A percentile compares a stretch with the other conserved stretches of the same genome.
Evolutionary conservation across 345 rosid species (phyloP).

Genomic region (Nephelium lappaceum): DNA sequence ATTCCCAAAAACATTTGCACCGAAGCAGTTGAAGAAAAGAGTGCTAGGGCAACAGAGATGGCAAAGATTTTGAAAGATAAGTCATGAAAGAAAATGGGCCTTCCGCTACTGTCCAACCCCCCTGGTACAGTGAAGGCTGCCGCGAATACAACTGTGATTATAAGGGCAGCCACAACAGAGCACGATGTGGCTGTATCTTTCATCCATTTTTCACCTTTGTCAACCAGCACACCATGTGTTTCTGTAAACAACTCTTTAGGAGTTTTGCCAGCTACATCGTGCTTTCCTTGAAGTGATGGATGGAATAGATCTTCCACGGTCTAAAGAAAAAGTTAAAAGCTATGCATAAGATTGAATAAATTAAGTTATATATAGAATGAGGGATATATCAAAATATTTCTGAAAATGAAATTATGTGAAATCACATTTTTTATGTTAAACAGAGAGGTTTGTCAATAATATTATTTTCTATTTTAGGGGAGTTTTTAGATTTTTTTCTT

Average conservation of each 20-base stretch:
- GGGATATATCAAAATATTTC: too few species aligned
- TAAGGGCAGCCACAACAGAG: neutral
- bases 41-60: slow-evolving; percentile 12
- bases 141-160: neutral
- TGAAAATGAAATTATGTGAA: too few species aligned
- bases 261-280: neutral
- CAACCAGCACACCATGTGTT: neutral
- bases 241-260: slow-evolving; percentile 3
- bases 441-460: too few species aligned
- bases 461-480: too few species aligned
- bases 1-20: slow-evolving; percentile 14
- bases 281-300: slow-evolving; percentile 1
- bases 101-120: neutral
- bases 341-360: too few species aligned
- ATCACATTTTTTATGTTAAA: too few species aligned
- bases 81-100: neutral
- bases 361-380: too few species aligned
- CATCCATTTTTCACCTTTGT: slow-evolving; percentile 1
- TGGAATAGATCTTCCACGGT: neutral
- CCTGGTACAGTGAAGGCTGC: neutral
- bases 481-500: too few species aligned
- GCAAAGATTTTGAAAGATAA: neutral
- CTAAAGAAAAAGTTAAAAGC: neutral
- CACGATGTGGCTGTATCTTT: neutral
- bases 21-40: slow-evolving; percentile 1